Percentiles rank a stretch among this genome's conserved stretches.
phyloP scores from a whole-genome alignment of 1,284 basidiomycete genomes.

The Ganoderma sinense region DNA sequence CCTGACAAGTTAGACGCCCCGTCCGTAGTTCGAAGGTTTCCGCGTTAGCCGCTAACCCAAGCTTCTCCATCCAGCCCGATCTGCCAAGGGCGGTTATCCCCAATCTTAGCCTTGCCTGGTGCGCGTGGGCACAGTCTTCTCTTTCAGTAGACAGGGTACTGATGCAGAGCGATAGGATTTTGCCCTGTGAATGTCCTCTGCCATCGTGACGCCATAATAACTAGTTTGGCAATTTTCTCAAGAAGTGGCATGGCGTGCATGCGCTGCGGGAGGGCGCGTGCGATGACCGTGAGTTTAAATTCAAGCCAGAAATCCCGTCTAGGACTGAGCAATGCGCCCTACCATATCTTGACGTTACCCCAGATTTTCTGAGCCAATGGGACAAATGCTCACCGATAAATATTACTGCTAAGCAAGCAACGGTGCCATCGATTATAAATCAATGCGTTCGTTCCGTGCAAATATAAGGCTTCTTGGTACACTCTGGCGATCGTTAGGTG shows the following conservation, averaged over 20 bases:
- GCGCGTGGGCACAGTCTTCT: not conserved
- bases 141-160: not conserved
- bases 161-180: not conserved
- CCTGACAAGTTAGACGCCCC: not conserved
- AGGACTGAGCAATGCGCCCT: not conserved
- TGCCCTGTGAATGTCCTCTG: not conserved
- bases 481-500: slow-evolving; percentile 12
- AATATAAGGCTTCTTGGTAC: not conserved
- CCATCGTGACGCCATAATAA: not conserved
- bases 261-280: not conserved
- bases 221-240: not conserved
- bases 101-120: not conserved
- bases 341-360: not conserved
- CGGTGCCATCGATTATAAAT: not conserved
- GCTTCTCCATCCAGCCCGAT: not conserved
- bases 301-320: not conserved
- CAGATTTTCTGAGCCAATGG: not conserved
- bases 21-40: not conserved
- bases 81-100: not conserved
- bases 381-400: not conserved
- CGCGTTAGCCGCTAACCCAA: not conserved
- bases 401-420: not conserved
- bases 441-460: not conserved
- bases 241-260: not conserved
- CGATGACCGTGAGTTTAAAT: not conserved